phyloP scores from a whole-genome alignment of 2,329 filamentous ascomycete species.

The Ophiocordyceps camponoti-leonardi region DNA sequence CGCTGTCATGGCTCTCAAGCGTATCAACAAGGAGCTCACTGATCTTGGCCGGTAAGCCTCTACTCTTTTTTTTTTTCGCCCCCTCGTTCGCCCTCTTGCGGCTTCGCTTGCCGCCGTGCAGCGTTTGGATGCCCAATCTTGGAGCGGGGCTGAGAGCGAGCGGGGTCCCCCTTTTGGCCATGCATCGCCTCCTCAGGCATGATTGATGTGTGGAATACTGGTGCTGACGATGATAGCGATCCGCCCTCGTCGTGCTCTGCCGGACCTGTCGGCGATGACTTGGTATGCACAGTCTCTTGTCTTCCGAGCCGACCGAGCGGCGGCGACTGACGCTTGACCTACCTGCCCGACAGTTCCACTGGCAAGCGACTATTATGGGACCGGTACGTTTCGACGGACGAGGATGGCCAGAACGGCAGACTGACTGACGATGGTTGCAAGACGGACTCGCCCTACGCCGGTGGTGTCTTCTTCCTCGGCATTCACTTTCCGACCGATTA shows the following conservation, averaged over 20 bases:
- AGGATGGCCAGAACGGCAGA: neutral
- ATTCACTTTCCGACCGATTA: conserved; percentile 99
- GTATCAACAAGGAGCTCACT: conserved; percentile 87
- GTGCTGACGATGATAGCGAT: conserved; percentile 44
- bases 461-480: conserved; percentile 95
- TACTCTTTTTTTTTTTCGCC: neutral
- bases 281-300: conserved; percentile 49
- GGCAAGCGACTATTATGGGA: conserved; percentile 99
- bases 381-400: conserved; percentile 46
- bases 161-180: conserved; percentile 12
- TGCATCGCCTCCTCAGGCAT: neutral
- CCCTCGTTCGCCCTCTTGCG: neutral
- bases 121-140: conserved; percentile 11
- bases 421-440: conserved; percentile 16
- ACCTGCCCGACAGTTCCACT: conserved; percentile 62
- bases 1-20: conserved; percentile 65
- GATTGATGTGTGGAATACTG: neutral
- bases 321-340: neutral
- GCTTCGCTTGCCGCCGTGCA: neutral
- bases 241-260: conserved; percentile 98
- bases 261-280: conserved; percentile 88
- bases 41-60: conserved; percentile 67
- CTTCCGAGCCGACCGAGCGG: neutral
- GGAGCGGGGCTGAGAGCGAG: conserved; percentile 20
- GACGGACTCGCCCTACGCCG: conserved; percentile 93